Evolutionary conservation across 768 basidiomycete species (phyloP), one percentile per base, ranked within the genome.

Genomic region (Galerina marginata): DNA sequence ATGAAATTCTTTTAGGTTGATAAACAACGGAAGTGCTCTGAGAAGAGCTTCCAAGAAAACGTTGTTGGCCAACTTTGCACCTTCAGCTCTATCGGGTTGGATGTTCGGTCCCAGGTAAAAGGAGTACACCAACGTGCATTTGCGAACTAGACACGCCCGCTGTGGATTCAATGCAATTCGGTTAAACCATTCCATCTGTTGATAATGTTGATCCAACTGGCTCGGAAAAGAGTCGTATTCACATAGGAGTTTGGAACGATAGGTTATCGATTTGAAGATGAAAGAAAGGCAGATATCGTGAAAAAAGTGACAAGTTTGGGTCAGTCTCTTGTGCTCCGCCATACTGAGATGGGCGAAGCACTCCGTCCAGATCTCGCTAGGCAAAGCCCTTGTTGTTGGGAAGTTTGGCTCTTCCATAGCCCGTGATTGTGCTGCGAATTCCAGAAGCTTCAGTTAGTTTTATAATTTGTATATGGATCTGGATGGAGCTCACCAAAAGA

Each of bases 301-400:
- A 37, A 56, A 56, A 37, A 48, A 39, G 11, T 46, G 55, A n/a
- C 44, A 56, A 11, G 55, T 56, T 23, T 23, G 36, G 1, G 16
- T 38, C 4, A 56, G 25, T 3, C 9, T 39, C 26, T 20, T 36
- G 45, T 56, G 46, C 11, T 56, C 55, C 7, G 14, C 11, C 36
- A 36, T n/a, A 15, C 4, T 3, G 37, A 49, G 55, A 26, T 38
- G 23, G 25, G 39, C 33, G n/a, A 56, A 48, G 20, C 55, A 56
- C n/a, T 56, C 55, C 46, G 45, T 56, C 55, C 55, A 56, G 4
- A 56, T n/a, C 10, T 56, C 55, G 10, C 47, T 38, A 9, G 55
- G 55, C 9, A 56, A 37, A 20, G 9, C n/a, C 37, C 16, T 44
- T 7, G 20, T 20, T 20, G 20, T 20, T 20, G 29, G 20, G 33